A percentile compares a stretch with the other conserved stretches of the same genome.
Evolutionary conservation across 805 yeast species (phyloP).

Genomic region (Yamadazyma kitorensis): DNA sequence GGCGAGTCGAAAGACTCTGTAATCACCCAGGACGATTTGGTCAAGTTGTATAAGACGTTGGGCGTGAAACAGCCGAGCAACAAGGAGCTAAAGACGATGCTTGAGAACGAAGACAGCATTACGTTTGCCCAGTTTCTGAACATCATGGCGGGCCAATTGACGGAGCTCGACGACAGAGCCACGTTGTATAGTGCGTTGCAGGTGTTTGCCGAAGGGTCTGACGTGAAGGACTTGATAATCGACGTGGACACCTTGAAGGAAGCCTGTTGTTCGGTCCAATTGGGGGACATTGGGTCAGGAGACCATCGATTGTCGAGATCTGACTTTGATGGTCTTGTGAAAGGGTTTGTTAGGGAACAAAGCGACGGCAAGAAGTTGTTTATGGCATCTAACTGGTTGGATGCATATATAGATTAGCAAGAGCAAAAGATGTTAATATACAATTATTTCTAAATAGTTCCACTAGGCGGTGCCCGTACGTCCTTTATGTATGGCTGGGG

Average conservation of each 20-base stretch:
- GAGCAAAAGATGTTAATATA: no score
- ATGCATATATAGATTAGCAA: constrained; percentile 42
- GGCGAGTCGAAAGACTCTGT: constrained; percentile 71
- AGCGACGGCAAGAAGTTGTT: constrained; percentile 59
- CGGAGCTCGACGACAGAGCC: constrained; percentile 50
- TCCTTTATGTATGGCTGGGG: no score
- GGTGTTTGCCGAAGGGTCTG: constrained; percentile 41
- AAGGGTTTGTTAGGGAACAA: constrained; percentile 54
- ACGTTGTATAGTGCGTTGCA: constrained; percentile 56
- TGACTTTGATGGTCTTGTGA: constrained; percentile 51
- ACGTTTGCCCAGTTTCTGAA: constrained; percentile 67
- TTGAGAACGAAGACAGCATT: constrained; percentile 37
- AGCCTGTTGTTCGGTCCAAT: constrained; percentile 44
- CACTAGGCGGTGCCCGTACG: no score
- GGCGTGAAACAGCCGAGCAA: constrained; percentile 47
- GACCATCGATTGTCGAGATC: constrained; percentile 38
- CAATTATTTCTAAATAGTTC: no score
- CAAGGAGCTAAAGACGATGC: constrained; percentile 48
- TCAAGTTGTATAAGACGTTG: constrained; percentile 48
- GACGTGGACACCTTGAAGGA: constrained; percentile 48
- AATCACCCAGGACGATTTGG: constrained; percentile 55
- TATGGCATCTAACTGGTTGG: constrained; percentile 60
- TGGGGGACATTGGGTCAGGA: constrained; percentile 47
- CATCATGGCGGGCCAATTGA: constrained; percentile 55
- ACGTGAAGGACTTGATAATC: constrained; percentile 37